phyloP scores from a whole-genome alignment of 257 asterid genomes.

The Solanum medicagineum region DNA sequence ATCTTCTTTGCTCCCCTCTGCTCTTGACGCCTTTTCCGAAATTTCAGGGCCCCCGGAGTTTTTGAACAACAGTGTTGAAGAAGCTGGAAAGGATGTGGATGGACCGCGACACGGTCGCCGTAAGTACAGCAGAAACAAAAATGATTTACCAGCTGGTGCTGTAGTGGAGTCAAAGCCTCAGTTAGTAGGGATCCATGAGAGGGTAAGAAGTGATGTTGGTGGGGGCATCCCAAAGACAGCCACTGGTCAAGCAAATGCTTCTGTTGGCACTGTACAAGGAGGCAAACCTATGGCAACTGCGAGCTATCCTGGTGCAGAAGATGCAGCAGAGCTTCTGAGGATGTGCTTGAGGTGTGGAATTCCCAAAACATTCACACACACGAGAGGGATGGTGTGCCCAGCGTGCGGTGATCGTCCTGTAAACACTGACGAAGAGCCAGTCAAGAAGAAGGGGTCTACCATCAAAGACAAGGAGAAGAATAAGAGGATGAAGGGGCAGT shows the following conservation, averaged over 20 bases:
- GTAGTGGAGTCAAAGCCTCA: constrained; percentile 81
- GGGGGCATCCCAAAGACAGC: constrained; percentile 22
- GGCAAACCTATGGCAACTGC: constrained; percentile 48
- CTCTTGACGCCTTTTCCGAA: constrained; percentile 78
- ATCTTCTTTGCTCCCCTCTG: constrained; percentile 74
- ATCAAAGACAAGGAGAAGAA: constrained; percentile 88
- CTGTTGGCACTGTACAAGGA: constrained; percentile 28
- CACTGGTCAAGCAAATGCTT: constrained; percentile 14
- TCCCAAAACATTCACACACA: constrained; percentile 65
- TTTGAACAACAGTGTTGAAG: constrained; percentile 52
- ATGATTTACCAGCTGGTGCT: constrained; percentile 70
- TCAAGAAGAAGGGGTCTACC: constrained; percentile 61
- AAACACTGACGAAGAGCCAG: constrained; percentile 35
- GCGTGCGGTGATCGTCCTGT: constrained; percentile 59
- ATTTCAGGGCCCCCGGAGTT: constrained; percentile 89
- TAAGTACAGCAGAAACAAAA: constrained; percentile 48
- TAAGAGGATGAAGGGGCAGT: constrained; percentile 95
- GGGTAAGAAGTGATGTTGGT: constrained; percentile 82
- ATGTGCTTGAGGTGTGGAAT: constrained; percentile 77
- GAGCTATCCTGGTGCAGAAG: constrained; percentile 62
- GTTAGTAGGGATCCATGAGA: constrained; percentile 75
- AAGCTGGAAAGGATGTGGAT: constrained; percentile 28
- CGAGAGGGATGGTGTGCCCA: constrained; percentile 75
- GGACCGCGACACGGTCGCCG: constrained; percentile 51
- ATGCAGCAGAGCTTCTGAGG: constrained; percentile 86